These are phyloP conservation scores for Phycomyces blakesleeanus DNA, from an alignment of 192 early-diverging fungal species.

Conservation along the genomic window DNA sequence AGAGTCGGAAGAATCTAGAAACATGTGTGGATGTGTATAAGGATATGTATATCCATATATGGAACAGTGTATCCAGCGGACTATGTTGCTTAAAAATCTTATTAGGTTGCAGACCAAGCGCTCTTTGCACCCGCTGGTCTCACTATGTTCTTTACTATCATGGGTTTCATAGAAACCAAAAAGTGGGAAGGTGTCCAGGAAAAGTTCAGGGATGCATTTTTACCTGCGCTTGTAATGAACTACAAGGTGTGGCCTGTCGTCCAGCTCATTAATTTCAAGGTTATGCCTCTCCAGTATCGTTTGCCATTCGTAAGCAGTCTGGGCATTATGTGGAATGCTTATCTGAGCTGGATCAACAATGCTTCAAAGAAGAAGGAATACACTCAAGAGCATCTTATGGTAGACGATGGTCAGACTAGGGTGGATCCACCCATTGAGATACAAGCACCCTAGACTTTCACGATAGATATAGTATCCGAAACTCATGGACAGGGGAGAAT, in stretches of 20 bases:
- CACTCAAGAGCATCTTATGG: neutral
- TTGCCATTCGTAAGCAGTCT: constrained; percentile 69
- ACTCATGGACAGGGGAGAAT: too few relatives aligned
- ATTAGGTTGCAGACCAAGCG: constrained; percentile 50
- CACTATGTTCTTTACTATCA: constrained; percentile 57
- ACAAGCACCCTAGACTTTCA: too few relatives aligned
- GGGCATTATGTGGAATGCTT: constrained; percentile 74
- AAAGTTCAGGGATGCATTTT: constrained; percentile 56
- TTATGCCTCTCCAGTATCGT: constrained; percentile 60
- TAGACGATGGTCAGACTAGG: too few relatives aligned
- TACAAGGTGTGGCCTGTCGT: constrained; percentile 74
- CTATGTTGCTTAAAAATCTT: neutral
- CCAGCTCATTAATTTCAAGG: constrained; percentile 69
- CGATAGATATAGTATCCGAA: too few relatives aligned
- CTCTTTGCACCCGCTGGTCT: constrained; percentile 69
- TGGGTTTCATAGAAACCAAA: constrained; percentile 58
- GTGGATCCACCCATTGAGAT: too few relatives aligned
- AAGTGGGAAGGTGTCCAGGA: constrained; percentile 46
- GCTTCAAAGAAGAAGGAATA: constrained; percentile 20
- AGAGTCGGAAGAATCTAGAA: too few relatives aligned
- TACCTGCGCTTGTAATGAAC: constrained; percentile 60
- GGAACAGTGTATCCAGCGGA: neutral
- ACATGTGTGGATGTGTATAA: neutral
- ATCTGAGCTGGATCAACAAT: constrained; percentile 67
- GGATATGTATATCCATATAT: neutral